A percentile compares a stretch with the other conserved stretches of the same genome.
Evolutionary conservation across 2,329 filamentous ascomycete species (phyloP).

Genomic region (Apiospora hydei): DNA sequence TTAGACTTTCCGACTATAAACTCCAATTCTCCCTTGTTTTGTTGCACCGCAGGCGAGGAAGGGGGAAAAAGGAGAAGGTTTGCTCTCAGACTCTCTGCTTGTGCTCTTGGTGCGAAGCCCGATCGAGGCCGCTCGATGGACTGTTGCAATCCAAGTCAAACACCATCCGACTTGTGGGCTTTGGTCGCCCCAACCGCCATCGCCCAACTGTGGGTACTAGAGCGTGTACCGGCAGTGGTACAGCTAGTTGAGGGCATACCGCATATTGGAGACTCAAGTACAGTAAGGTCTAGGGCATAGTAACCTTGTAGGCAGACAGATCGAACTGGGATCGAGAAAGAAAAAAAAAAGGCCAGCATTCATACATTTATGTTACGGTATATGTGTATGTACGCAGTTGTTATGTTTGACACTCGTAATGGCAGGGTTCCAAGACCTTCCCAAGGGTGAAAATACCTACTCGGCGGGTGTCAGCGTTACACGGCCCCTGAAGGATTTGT

Average conservation of each 20-base stretch:
- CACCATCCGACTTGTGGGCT: conserved; percentile 12
- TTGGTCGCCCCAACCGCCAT: conserved; percentile 18
- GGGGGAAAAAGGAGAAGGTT: conserved; percentile 11
- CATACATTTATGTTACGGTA: neutral
- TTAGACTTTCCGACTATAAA: conserved; percentile 13
- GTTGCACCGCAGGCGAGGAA: neutral
- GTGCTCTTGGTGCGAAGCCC: conserved; percentile 12
- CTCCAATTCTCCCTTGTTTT: conserved; percentile 2
- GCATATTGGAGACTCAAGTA: neutral
- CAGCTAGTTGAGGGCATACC: neutral
- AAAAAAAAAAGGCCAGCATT: neutral
- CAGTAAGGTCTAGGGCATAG: neutral
- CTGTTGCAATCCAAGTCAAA: conserved; percentile 19
- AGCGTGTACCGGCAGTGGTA: neutral
- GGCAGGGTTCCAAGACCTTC: neutral
- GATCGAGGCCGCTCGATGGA: conserved; percentile 9
- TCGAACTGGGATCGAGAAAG: neutral
- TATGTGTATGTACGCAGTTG: neutral
- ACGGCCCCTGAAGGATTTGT: conserved; percentile 12
- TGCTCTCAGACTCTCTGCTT: conserved; percentile 16
- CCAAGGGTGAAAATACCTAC: neutral
- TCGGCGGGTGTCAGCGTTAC: neutral
- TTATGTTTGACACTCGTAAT: neutral
- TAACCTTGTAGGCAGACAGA: neutral
- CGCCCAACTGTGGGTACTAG: conserved; percentile 17